A percentile compares a stretch with the other conserved stretches of the same genome.
Conservation (phyloP, 2,329 filamentous ascomycete genomes). For the Metarhizium robertsii region DNA sequence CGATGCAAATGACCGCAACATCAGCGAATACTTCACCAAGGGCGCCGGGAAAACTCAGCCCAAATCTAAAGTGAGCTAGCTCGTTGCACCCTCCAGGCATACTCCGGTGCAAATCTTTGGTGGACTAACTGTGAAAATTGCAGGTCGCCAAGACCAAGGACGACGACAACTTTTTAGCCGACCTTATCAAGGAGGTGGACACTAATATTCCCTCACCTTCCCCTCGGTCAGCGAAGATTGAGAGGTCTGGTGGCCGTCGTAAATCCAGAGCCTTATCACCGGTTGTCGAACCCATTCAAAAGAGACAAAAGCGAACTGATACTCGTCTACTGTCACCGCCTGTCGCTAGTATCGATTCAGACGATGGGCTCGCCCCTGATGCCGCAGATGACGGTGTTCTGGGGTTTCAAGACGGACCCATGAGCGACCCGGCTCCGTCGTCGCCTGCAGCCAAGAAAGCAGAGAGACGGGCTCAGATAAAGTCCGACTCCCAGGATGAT, state of each 20-base stretch:
- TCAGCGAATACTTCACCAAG: conserved; percentile 88
- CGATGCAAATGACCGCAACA: conserved; percentile 82
- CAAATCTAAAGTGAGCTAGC: conserved; percentile 64
- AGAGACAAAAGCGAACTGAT: conserved; percentile 47
- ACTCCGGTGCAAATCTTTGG: background rate
- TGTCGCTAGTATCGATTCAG: conserved; percentile 34
- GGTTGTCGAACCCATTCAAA: conserved; percentile 43
- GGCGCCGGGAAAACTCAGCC: conserved; percentile 56
- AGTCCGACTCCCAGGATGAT: conserved; percentile 47
- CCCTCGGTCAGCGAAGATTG: conserved; percentile 48
- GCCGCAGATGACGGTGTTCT: conserved; percentile 57
- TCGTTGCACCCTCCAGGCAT: background rate
- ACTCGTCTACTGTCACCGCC: conserved; percentile 37
- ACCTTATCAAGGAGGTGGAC: conserved; percentile 81
- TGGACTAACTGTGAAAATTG: conserved; percentile 1
- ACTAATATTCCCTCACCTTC: conserved; percentile 52
- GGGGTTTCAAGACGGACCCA: conserved; percentile 45
- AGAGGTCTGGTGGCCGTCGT: conserved; percentile 67
- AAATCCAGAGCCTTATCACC: conserved; percentile 77
- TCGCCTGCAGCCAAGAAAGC: conserved; percentile 76
- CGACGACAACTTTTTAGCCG: conserved; percentile 79
- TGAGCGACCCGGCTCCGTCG: conserved; percentile 79
- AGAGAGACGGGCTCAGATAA: conserved; percentile 55
- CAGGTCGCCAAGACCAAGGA: conserved; percentile 73
- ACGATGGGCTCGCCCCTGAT: conserved; percentile 45